A percentile compares a stretch with the other conserved stretches of the same genome.
Evolutionary conservation across 2,329 filamentous ascomycete genomes (phyloP).

Genomic region (Neospermospora avenae): DNA sequence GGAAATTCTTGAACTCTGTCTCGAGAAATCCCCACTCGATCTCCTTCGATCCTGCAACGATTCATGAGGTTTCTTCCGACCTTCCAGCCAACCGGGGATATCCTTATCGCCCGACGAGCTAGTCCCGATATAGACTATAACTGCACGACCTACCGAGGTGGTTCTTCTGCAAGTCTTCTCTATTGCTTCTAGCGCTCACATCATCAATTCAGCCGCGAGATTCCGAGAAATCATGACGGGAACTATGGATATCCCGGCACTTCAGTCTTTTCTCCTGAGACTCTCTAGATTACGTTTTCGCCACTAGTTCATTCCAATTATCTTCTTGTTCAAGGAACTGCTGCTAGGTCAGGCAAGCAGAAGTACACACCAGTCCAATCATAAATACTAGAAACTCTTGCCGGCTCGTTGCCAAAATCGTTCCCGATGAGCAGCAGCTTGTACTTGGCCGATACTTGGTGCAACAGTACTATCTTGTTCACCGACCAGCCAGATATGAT

Average conservation of each 20-base stretch:
- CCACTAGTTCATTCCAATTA: not conserved
- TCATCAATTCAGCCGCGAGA: conserved; percentile 1
- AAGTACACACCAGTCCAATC: not conserved
- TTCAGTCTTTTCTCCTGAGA: not conserved
- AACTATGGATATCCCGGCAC: conserved; percentile 2
- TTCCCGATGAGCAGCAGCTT: not conserved
- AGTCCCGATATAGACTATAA: not conserved
- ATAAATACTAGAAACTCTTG: not conserved
- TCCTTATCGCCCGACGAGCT: not conserved
- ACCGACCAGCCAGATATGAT: not conserved
- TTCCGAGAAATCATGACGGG: conserved; percentile 12
- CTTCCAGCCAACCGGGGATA: conserved; percentile 1
- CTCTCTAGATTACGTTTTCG: not conserved
- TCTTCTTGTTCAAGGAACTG: not conserved
- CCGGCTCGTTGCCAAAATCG: not conserved
- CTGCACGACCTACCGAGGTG: not conserved
- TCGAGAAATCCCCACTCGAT: not conserved
- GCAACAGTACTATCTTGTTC: not conserved
- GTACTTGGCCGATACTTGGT: not conserved
- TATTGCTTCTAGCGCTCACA: conserved; percentile 12
- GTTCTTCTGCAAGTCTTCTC: conserved; percentile 23
- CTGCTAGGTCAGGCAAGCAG: not conserved
- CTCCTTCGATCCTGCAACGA: not conserved
- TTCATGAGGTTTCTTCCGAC: not conserved
- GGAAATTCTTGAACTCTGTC: not conserved